These are phyloP conservation scores for Boletus pseudopeckii DNA, from an alignment of 768 basidiomycete species.

Conservation along the genomic window DNA sequence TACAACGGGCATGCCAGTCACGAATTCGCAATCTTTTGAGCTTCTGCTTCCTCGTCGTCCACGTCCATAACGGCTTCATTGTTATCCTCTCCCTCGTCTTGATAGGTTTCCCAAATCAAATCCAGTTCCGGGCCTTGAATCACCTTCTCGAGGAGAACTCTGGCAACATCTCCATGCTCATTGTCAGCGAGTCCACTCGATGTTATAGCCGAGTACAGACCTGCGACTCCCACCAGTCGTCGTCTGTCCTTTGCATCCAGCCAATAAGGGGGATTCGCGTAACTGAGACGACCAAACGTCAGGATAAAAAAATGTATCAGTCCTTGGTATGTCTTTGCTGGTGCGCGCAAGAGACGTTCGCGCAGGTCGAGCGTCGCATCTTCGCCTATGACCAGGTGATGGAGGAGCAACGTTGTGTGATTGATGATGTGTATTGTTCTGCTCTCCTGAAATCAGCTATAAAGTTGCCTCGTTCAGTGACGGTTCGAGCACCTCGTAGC, in stretches of 20 bases:
- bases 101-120: conserved; percentile 59
- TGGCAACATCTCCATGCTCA: conserved; percentile 46
- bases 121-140: conserved; percentile 73
- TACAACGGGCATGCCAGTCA: conserved; percentile 5
- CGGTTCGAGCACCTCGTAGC: conserved; percentile 21
- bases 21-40: conserved; percentile 21
- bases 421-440: conserved; percentile 52
- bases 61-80: conserved; percentile 43
- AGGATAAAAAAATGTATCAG: conserved; percentile 69
- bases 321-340: conserved; percentile 55
- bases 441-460: conserved; percentile 2
- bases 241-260: conserved; percentile 37
- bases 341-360: conserved; percentile 53
- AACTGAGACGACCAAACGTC: conserved; percentile 73
- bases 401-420: conserved; percentile 56
- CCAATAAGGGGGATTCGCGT: conserved; percentile 64
- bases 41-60: conserved; percentile 54
- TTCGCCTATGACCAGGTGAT: conserved; percentile 56
- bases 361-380: conserved; percentile 51
- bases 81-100: conserved; percentile 41
- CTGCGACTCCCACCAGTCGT: conserved; percentile 45
- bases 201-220: conserved; percentile 34
- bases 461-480: not conserved
- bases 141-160: conserved; percentile 61
- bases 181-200: conserved; percentile 3